These are phyloP conservation scores for Allantophomopsis lycopodina DNA, from an alignment of 2,329 filamentous ascomycete genomes.

Conservation along the genomic window DNA sequence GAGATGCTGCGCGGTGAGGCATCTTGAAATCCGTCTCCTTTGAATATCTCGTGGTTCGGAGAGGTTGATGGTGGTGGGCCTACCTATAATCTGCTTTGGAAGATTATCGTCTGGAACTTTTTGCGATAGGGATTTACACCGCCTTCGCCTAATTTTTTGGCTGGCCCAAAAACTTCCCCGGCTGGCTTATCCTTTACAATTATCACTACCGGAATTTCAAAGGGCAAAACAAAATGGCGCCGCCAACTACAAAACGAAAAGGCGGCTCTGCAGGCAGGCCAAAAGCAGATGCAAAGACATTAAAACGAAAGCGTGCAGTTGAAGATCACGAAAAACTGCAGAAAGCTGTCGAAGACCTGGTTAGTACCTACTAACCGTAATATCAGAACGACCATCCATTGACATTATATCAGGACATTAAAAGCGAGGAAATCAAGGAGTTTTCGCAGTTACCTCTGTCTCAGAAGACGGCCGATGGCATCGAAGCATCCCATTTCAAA, in stretches of 20 bases:
- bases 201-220: slow-evolving; percentile 1
- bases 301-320: slow-evolving; percentile 18
- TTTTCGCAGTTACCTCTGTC: slow-evolving; percentile 85
- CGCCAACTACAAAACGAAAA: slow-evolving; percentile 9
- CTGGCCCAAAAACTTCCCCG: slow-evolving; percentile 5
- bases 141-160: slow-evolving; percentile 1
- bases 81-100: background rate
- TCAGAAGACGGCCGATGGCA: slow-evolving; percentile 60
- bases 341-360: slow-evolving; percentile 16
- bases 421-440: slow-evolving; percentile 28
- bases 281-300: slow-evolving; percentile 10
- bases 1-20: slow-evolving; percentile 63
- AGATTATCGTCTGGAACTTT: background rate
- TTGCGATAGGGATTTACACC: background rate
- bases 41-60: background rate
- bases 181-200: slow-evolving; percentile 1
- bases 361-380: slow-evolving; percentile 6
- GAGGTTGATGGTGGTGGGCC: background rate
- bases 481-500: slow-evolving; percentile 80
- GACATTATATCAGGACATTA: slow-evolving; percentile 13
- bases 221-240: slow-evolving; percentile 9
- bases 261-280: slow-evolving; percentile 7
- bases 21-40: slow-evolving; percentile 29
- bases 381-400: slow-evolving; percentile 2
- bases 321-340: slow-evolving; percentile 16